Percentiles rank a stretch among this genome's conserved stretches.
Conservation (phyloP, 768 basidiomycete species). For the Hemileccinum impolitum region DNA sequence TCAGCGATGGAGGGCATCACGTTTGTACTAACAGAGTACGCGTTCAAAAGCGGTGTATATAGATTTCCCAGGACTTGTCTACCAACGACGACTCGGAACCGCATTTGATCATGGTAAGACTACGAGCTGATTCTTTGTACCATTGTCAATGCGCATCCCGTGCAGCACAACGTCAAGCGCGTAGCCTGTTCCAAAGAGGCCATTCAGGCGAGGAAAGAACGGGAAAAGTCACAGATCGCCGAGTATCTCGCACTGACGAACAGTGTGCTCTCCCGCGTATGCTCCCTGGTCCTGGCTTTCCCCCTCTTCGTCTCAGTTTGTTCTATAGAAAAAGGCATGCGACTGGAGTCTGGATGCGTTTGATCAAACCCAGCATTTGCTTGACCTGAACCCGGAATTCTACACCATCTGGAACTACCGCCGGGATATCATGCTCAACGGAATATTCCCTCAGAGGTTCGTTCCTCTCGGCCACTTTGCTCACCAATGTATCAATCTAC, state of each 20-base stretch:
- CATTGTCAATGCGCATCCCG: constrained; percentile 1
- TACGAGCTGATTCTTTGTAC: neutral
- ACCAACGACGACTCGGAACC: neutral
- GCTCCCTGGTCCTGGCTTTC: constrained; percentile 16
- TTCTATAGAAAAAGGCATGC: constrained; percentile 57
- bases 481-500: constrained; percentile 8
- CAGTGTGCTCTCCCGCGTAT: constrained; percentile 62
- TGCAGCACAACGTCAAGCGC: constrained; percentile 70
- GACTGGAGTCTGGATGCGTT: constrained; percentile 78
- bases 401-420: constrained; percentile 98
- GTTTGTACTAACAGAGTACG: constrained; percentile 16
- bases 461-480: constrained; percentile 7
- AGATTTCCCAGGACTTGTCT: constrained; percentile 1
- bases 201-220: constrained; percentile 61
- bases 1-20: constrained; percentile 55
- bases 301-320: neutral
- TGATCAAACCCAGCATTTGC: constrained; percentile 67
- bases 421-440: constrained; percentile 68
- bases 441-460: constrained; percentile 67
- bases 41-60: neutral
- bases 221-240: constrained; percentile 72
- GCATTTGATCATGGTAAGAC: constrained; percentile 25
- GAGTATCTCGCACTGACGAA: constrained; percentile 69
- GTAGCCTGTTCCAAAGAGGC: constrained; percentile 55
- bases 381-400: constrained; percentile 90